A percentile compares a stretch with the other conserved stretches of the same genome.
phyloP scores from a whole-genome alignment of 1,284 basidiomycete genomes.

The Puccinia triticina region DNA sequence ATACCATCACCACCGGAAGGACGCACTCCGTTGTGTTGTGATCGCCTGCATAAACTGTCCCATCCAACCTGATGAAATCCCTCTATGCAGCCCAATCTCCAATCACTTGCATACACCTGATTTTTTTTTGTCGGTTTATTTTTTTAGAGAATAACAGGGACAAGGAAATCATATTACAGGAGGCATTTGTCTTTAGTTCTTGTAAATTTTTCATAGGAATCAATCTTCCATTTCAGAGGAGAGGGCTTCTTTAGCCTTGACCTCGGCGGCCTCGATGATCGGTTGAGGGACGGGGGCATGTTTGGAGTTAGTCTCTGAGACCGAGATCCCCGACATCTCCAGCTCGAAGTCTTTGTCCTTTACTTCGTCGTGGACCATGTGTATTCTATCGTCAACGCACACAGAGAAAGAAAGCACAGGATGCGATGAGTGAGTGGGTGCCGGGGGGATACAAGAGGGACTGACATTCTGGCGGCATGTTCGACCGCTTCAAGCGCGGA shows the following conservation, averaged over 20 bases:
- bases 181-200: too few relatives aligned
- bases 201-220: not conserved
- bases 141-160: too few relatives aligned
- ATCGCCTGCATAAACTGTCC: too few relatives aligned
- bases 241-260: constrained; percentile 82
- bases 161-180: too few relatives aligned
- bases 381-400: constrained; percentile 72
- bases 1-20: too few relatives aligned
- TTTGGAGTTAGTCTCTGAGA: constrained; percentile 74
- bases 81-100: too few relatives aligned
- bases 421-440: too few relatives aligned
- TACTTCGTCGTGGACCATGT: constrained; percentile 93
- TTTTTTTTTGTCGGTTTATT: too few relatives aligned
- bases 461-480: constrained; percentile 92
- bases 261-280: constrained; percentile 80
- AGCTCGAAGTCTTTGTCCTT: constrained; percentile 99
- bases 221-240: constrained; percentile 79
- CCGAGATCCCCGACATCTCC: constrained; percentile 92
- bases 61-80: too few relatives aligned
- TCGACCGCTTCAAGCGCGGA: constrained; percentile 80
- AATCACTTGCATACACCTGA: too few relatives aligned
- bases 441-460: constrained; percentile 50
- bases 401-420: too few relatives aligned
- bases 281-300: constrained; percentile 84
- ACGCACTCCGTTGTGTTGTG: too few relatives aligned